Evolutionary conservation across 2,329 filamentous ascomycete species (phyloP).

Genomic region (Dactylella cylindrospora): DNA sequence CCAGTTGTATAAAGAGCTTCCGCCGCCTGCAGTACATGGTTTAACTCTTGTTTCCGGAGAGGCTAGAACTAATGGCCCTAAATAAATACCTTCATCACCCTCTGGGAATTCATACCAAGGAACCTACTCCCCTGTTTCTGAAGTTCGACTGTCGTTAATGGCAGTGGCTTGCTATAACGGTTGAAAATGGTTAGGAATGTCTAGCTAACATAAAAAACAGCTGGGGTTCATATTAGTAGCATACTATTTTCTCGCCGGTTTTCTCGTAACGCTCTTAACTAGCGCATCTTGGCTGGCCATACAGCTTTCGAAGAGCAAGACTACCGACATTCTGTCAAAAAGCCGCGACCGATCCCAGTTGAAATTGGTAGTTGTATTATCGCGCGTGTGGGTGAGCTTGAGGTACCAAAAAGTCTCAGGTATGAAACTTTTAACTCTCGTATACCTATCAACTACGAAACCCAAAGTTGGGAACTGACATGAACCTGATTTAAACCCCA

Average conservation of each 20-base stretch:
- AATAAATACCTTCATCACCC: constrained; percentile 71
- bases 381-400: constrained; percentile 75
- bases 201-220: neutral
- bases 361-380: constrained; percentile 78
- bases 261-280: constrained; percentile 82
- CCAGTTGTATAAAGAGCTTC: constrained; percentile 89
- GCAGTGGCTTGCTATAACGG: constrained; percentile 69
- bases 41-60: constrained; percentile 8
- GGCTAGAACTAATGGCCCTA: neutral
- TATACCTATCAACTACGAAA: constrained; percentile 95
- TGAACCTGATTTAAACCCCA: constrained; percentile 61
- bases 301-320: constrained; percentile 83
- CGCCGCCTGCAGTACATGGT: constrained; percentile 57
- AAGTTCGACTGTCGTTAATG: constrained; percentile 90
- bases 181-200: neutral
- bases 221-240: neutral
- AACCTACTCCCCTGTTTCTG: constrained; percentile 93
- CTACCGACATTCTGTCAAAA: constrained; percentile 80
- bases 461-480: constrained; percentile 97
- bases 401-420: constrained; percentile 93
- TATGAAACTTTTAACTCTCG: constrained; percentile 88
- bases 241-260: constrained; percentile 83
- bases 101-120: constrained; percentile 84
- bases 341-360: constrained; percentile 78
- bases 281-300: constrained; percentile 73